These are phyloP conservation scores for Quercus glauca DNA, from an alignment of 306 rosid genomes.

Conservation along the genomic window DNA sequence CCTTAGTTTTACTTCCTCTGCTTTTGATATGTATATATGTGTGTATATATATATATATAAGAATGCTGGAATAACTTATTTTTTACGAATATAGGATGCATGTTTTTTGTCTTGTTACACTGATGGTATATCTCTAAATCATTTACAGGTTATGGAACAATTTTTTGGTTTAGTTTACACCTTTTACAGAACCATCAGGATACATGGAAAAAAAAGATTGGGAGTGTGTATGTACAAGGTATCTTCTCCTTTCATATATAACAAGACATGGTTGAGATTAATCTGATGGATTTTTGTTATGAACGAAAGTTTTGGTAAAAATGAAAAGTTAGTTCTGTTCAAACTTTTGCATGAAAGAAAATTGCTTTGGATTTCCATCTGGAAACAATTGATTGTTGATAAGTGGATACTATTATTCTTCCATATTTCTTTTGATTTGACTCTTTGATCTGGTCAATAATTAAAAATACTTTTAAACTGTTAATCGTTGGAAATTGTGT, in stretches of 20 bases:
- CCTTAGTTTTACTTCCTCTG: not conserved
- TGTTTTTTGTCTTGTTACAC: conserved; percentile 3
- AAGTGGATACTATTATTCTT: not conserved
- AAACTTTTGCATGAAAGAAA: not conserved
- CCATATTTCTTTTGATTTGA: not conserved
- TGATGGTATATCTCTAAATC: conserved; percentile 20
- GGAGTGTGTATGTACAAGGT: conserved; percentile 90
- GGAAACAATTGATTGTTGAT: not conserved
- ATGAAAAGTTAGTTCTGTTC: not conserved
- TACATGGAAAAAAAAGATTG: conserved; percentile 76
- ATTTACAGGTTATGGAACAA: conserved; percentile 84
- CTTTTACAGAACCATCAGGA: conserved; percentile 76
- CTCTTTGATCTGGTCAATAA: not conserved
- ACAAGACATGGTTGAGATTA: not conserved
- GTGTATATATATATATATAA: not conserved
- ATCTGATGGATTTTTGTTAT: not conserved
- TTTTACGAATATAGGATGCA: not conserved
- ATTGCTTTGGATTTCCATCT: not conserved
- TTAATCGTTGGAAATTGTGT: too few relatives aligned
- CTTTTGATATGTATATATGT: not conserved
- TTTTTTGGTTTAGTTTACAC: conserved; percentile 92
- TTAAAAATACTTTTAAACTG: not conserved
- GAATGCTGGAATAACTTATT: not conserved
- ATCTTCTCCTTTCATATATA: conserved; percentile 26
- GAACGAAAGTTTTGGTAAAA: not conserved